Evolutionary conservation across 139 green algal genomes (phyloP), one percentile per base, ranked within the genome.

Genomic region (Tetradesmus obliquus): DNA sequence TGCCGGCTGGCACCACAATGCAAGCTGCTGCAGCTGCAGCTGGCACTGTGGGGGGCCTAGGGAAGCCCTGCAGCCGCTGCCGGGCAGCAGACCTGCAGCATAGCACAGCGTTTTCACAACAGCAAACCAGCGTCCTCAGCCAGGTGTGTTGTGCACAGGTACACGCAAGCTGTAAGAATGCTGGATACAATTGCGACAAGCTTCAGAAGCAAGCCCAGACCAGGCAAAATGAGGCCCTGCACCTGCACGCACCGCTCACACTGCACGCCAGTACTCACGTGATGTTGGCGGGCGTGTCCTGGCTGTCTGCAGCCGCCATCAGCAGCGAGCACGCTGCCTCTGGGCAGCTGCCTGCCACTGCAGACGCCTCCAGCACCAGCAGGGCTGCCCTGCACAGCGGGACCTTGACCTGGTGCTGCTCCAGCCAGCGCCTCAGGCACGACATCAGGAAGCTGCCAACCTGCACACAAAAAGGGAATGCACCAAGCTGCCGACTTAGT

Each of bases 391-490:
- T 80, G n/a, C 22, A 58, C 55, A 91, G 7, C 3, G 72, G 87
- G 72, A 91, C 79, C 58, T 79, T 55, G 32, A 91, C 72, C 15
- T 72, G 55, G 55, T 91, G 71, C 55, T 84, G 55, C 72, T 91
- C 87, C 10, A 91, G 54, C 87, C 87, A 91, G 22, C 24, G 72
- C 22, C 87, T 55, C 12, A 84, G 15, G 55, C 71, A 55, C 5
- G 72, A 72, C 72, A 91, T 85, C 32, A 91, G 72, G 72, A 85
- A 91, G 72, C 72, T 86, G 87, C 87, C 87, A n/a, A 91, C 87
- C 87, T 91, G 87, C 45, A 60, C 32, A 79, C 15, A 74, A 9
- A 45, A 55, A 54, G 72, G 82, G 13, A 86, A 69, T 4, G 79
- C 79, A 84, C 10, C 60, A 72, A 13, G 60, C 60, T 13, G 0